Evolutionary conservation across 2,329 filamentous ascomycete species (phyloP), one percentile per base, ranked within the genome.

Genomic region (Ceratocystis ficicola): DNA sequence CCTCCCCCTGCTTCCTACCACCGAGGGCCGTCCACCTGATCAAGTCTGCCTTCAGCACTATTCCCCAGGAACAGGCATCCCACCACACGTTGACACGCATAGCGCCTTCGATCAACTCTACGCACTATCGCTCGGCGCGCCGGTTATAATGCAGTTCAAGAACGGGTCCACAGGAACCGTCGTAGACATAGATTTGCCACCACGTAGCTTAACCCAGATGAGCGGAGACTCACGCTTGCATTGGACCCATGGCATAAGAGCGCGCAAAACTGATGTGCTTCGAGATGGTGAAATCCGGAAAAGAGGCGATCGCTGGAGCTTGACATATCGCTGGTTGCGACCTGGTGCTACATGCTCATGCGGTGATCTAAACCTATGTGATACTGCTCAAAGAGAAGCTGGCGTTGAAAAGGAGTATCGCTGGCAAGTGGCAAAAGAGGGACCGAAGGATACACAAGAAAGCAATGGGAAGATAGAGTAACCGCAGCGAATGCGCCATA

Each of bases 11-110:
- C 74, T 83, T 2, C 78, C 81, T 0, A 72, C 71, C 1, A 72
- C 75, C 0, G 79, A 81, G 66, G 69, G 69, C 1, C 75, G 78
- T 0, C 75, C 75, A 0, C 81, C 81, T 0, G 81, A 83, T 63
- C 83, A 85, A 70, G 81, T 85, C 69, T 84, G 81, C 69, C 73
- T 84, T 17, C 82, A 85, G 72, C 79, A 83, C 71, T 85, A 85
- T 70, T 80, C 83, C 0, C 82, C 82, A 0, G 83, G 83, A 5
- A 75, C 79, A 0, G 83, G 83, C 1, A 85, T 85, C 69, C 83
- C 83, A 8, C 83, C 83, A 0, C 83, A 85, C 69, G 82, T 82
- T 64, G 83, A 85, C 72, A 83, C 82, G 2, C 83, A 84, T 72
- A 73, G 73, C 8, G 73, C 75, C 0, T 77, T 76, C 41, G 77